Evolutionary conservation across 305 asterid genomes (phyloP).

Genomic region (Ruellia speciosa): DNA sequence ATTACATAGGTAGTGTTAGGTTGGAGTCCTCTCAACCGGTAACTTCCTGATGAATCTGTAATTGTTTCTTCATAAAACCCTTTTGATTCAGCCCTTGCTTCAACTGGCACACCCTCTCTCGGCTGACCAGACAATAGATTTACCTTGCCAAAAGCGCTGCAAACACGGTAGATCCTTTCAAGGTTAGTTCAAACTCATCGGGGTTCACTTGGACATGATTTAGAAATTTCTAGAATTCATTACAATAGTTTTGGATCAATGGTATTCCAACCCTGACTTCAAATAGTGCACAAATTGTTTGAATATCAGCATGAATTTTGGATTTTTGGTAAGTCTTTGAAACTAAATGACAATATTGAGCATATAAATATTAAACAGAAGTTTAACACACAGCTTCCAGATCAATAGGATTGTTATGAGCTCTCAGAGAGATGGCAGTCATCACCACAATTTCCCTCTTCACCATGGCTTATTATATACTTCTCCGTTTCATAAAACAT

Average conservation of each 20-base stretch:
- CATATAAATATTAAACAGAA: slow-evolving; percentile 8
- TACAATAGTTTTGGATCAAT: slow-evolving; percentile 5
- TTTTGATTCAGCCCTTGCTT: slow-evolving; percentile 83
- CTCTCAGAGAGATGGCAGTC: no score
- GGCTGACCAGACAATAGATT: slow-evolving; percentile 87
- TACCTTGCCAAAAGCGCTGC: slow-evolving; percentile 82
- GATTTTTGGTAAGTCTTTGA: neutral
- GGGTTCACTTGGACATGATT: slow-evolving; percentile 12
- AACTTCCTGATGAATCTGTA: slow-evolving; percentile 76
- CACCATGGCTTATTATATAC: no score
- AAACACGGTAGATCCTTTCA: slow-evolving; percentile 24
- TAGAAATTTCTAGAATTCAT: slow-evolving; percentile 7
- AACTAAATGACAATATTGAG: slow-evolving; percentile 2
- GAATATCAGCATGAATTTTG: neutral
- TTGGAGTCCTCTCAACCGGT: slow-evolving; percentile 86
- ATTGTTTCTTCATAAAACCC: slow-evolving; percentile 88
- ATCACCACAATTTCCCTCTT: no score
- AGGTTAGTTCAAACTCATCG: slow-evolving; percentile 15
- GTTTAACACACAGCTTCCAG: slow-evolving; percentile 10
- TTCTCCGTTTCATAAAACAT: no score
- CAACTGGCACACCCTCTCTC: slow-evolving; percentile 73
- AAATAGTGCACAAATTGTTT: neutral
- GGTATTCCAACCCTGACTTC: slow-evolving; percentile 13
- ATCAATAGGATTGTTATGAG: slow-evolving; percentile 2
- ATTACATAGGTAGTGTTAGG: slow-evolving; percentile 69